Conservation (phyloP, 1,284 basidiomycete genomes). For the Pseudozyma thailandica region DNA sequence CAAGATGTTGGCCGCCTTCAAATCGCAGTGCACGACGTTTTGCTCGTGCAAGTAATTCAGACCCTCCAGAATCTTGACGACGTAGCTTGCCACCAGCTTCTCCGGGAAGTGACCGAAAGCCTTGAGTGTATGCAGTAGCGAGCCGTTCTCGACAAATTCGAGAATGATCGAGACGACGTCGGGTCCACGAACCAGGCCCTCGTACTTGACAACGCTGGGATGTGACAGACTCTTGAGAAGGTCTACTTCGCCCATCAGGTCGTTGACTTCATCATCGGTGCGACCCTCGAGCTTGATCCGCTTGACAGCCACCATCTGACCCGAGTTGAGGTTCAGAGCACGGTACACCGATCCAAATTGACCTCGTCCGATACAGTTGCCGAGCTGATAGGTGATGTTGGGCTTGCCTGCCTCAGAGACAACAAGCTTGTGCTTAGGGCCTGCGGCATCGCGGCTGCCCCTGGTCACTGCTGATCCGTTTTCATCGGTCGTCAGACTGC, state of each 20-base stretch:
- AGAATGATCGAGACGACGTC: conserved; percentile 69
- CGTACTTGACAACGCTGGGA: conserved; percentile 93
- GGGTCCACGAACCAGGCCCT: conserved; percentile 73
- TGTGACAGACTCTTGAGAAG: conserved; percentile 97
- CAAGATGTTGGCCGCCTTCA: conserved; percentile 73
- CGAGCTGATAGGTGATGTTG: conserved; percentile 75
- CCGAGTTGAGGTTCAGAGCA: conserved; percentile 80
- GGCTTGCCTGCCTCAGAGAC: conserved; percentile 83
- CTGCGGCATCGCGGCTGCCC: conserved; percentile 37
- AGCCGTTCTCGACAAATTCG: conserved; percentile 75
- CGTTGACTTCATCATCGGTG: conserved; percentile 98
- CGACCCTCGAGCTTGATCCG: conserved; percentile 96
- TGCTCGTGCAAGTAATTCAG: conserved; percentile 95
- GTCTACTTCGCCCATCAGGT: conserved; percentile 98
- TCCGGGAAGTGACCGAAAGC: conserved; percentile 85
- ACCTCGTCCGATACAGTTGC: conserved; percentile 90
- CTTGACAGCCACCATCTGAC: conserved; percentile 76
- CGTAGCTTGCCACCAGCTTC: conserved; percentile 93
- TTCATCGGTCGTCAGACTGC: conserved; percentile 53
- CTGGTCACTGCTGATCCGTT: conserved; percentile 21
- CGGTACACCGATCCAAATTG: conserved; percentile 96
- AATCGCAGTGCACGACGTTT: conserved; percentile 74
- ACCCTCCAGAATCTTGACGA: conserved; percentile 86
- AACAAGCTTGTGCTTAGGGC: conserved; percentile 76
- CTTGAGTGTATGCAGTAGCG: conserved; percentile 75